These are phyloP conservation scores for Pythium phragmiticola DNA, from an alignment of 352 stramenopile species.

Conservation along the genomic window DNA sequence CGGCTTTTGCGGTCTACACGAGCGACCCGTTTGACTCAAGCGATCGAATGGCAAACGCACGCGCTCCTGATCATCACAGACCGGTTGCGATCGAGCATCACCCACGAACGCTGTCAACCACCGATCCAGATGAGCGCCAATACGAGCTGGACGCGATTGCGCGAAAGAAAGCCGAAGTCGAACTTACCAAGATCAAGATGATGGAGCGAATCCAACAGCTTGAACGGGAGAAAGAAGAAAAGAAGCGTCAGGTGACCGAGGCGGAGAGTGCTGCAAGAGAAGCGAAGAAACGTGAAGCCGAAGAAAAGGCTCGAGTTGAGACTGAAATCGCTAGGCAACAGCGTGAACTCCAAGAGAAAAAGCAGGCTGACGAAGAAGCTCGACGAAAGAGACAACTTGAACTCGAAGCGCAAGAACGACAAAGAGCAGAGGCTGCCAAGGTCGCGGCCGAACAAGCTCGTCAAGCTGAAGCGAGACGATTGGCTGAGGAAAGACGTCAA, in stretches of 20 bases:
- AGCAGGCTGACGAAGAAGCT: slow-evolving; percentile 27
- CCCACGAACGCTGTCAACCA: not conserved
- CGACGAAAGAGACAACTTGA: slow-evolving; percentile 10
- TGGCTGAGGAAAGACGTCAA: slow-evolving; percentile 23
- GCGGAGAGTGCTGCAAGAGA: slow-evolving; percentile 1
- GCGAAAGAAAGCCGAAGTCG: slow-evolving; percentile 50
- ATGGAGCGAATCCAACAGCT: slow-evolving; percentile 39
- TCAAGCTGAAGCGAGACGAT: slow-evolving; percentile 15
- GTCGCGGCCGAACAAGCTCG: slow-evolving; percentile 23
- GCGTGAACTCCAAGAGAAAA: slow-evolving; percentile 14
- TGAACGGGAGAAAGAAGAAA: slow-evolving; percentile 50
- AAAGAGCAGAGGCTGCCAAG: slow-evolving; percentile 10
- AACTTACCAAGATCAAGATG: slow-evolving; percentile 53
- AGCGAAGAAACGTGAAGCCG: slow-evolving; percentile 39
- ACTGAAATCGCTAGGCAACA: slow-evolving; percentile 12
- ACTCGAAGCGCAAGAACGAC: slow-evolving; percentile 14
- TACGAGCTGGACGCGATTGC: slow-evolving; percentile 63
- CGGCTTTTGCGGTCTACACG: slow-evolving; percentile 62
- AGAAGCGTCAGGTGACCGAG: slow-evolving; percentile 20
- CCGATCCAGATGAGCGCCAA: slow-evolving; percentile 16
- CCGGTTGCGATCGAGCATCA: slow-evolving; percentile 5
- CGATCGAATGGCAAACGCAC: slow-evolving; percentile 5
- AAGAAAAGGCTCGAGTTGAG: slow-evolving; percentile 31
- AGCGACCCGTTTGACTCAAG: slow-evolving; percentile 20
- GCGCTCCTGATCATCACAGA: not conserved